These are phyloP conservation scores for Sideroxylon spinosum DNA, from an alignment of 179 eudicot species.

Conservation along the genomic window DNA sequence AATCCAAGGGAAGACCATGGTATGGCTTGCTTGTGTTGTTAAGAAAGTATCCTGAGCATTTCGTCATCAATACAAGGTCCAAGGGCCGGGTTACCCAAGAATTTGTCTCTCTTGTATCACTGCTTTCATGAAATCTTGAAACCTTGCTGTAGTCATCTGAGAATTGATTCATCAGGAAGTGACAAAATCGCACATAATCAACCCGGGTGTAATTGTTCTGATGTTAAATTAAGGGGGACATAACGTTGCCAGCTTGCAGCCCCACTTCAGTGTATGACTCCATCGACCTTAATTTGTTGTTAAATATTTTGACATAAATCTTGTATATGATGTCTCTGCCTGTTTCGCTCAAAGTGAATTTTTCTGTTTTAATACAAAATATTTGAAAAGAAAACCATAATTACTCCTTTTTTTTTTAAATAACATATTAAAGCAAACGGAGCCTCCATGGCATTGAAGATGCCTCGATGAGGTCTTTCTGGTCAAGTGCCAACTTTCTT, in stretches of 20 bases:
- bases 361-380: no score
- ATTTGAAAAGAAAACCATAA: no score
- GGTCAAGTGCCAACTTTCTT: no score
- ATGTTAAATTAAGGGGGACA: no score
- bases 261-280: background rate
- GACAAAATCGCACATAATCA: background rate
- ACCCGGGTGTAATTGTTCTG: background rate
- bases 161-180: background rate
- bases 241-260: background rate
- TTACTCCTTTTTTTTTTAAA: no score
- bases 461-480: no score
- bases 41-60: constrained; percentile 89
- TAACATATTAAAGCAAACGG: no score
- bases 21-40: constrained; percentile 77
- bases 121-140: constrained; percentile 39
- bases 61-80: constrained; percentile 87
- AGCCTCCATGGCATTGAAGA: no score
- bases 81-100: constrained; percentile 65
- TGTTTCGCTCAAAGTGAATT: no score
- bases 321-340: background rate
- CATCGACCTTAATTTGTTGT: background rate
- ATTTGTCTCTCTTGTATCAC: constrained; percentile 91
- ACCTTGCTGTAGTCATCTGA: background rate
- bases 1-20: constrained; percentile 86
- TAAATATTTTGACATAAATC: background rate